A percentile compares a stretch with the other conserved stretches of the same genome.
Conservation (phyloP, 768 basidiomycete genomes). For the Mrakia hoshinonis region DNA sequence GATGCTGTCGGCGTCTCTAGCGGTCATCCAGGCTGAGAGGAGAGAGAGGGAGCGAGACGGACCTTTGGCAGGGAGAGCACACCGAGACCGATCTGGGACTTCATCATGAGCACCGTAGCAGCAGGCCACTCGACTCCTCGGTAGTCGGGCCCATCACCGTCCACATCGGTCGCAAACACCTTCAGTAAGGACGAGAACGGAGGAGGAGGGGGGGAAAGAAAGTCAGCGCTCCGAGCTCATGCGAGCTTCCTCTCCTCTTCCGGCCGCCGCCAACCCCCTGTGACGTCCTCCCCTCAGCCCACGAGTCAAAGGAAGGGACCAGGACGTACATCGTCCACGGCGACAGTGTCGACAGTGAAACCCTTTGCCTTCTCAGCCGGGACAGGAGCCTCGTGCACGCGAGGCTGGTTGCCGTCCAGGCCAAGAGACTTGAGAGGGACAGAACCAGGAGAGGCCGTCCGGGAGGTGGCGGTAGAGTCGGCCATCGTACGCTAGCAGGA, state of each 20-base stretch:
- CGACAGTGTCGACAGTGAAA: background rate
- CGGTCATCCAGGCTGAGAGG: too few relatives aligned
- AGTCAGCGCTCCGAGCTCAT: too few relatives aligned
- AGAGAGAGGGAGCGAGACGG: background rate
- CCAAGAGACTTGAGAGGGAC: background rate
- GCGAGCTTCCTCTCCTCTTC: background rate
- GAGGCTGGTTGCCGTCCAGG: background rate
- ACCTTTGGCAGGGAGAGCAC: background rate
- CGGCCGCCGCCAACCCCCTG: too few relatives aligned
- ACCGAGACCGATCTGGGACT: slow-evolving; percentile 22
- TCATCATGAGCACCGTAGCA: slow-evolving; percentile 14
- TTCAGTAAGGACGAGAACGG: background rate
- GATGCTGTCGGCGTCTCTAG: background rate
- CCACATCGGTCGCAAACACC: background rate
- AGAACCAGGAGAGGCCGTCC: background rate
- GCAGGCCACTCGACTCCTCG: slow-evolving; percentile 11
- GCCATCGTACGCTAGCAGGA: background rate
- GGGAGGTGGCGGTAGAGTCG: background rate
- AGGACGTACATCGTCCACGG: background rate
- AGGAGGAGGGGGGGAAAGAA: background rate
- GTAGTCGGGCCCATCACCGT: slow-evolving; percentile 22
- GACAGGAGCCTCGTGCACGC: background rate
- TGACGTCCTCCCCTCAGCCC: too few relatives aligned
- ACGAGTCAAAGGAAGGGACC: background rate
- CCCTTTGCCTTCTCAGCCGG: background rate